Conservation (phyloP, 163 green algal genomes). For the Coccomyxa subellipsoidea region DNA sequence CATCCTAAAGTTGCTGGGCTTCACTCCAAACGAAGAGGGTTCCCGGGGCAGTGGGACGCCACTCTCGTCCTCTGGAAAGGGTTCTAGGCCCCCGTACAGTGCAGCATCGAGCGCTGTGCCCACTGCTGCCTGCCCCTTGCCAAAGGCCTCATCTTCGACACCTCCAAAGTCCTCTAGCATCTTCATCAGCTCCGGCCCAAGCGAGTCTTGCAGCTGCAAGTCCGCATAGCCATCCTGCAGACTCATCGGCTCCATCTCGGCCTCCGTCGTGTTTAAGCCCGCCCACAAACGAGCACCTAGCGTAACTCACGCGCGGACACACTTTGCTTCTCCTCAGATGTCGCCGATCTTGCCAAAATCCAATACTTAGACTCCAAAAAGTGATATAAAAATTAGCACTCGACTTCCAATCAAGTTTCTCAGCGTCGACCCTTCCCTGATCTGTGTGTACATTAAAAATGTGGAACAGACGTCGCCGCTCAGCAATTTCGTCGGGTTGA, state of each 20-base stretch:
- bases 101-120: not conserved
- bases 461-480: not conserved
- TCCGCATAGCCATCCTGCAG: not conserved
- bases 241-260: not conserved
- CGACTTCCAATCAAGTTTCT: not conserved
- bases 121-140: not conserved
- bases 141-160: not conserved
- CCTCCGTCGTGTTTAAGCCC: not conserved
- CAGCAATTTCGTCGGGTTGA: not conserved
- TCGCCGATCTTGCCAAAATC: not conserved
- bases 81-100: not conserved
- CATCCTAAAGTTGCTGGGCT: not conserved
- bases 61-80: not conserved
- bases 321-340: not conserved
- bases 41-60: not conserved
- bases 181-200: not conserved
- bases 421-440: not conserved
- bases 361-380: not conserved
- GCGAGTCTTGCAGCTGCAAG: not conserved
- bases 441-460: not conserved
- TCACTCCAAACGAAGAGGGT: not conserved
- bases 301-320: not conserved
- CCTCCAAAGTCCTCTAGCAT: constrained; percentile 1
- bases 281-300: not conserved
- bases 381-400: no score